Conservation (phyloP, 768 basidiomycete species). For the Tricholoma terreum region DNA sequence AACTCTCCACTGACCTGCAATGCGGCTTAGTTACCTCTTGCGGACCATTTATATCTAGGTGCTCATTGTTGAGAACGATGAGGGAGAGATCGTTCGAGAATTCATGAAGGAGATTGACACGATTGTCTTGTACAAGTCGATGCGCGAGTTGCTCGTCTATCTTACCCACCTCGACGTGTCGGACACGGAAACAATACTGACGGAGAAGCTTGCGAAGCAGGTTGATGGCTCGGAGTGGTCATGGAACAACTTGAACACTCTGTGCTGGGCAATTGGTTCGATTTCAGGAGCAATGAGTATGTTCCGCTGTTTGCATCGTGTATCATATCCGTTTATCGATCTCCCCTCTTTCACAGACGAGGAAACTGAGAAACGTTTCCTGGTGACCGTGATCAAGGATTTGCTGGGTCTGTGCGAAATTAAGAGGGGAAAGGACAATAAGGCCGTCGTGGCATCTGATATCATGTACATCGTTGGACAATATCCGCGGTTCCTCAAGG, state of each 20-base stretch:
- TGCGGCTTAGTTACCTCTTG: conserved; percentile 7
- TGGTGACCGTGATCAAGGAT: conserved; percentile 99
- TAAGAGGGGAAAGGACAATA: conserved; percentile 99
- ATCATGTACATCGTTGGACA: conserved; percentile 99
- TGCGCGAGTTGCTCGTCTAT: conserved; percentile 97
- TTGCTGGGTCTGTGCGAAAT: conserved; percentile 96
- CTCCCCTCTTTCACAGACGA: conserved; percentile 62
- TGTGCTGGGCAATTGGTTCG: conserved; percentile 99
- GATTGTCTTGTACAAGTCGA: conserved; percentile 97
- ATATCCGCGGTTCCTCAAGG: conserved; percentile 98
- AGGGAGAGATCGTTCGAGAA: conserved; percentile 98
- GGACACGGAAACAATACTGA: conserved; percentile 96
- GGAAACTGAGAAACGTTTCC: conserved; percentile 97
- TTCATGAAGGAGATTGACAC: conserved; percentile 99
- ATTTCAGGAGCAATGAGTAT: conserved; percentile 99
- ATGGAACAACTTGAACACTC: conserved; percentile 98
- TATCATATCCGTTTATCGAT: neutral
- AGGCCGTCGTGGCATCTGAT: conserved; percentile 94
- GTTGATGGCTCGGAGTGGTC: conserved; percentile 98
- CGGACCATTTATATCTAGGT: conserved; percentile 50
- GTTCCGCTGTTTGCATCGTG: conserved; percentile 30
- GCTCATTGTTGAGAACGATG: conserved; percentile 97
- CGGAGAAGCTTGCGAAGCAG: conserved; percentile 96
- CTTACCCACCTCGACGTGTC: conserved; percentile 94
- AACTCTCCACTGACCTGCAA: neutral